These are phyloP conservation scores for Ambrosia artemisiifolia DNA, from an alignment of 129 eudicot genomes.

Conservation along the genomic window DNA sequence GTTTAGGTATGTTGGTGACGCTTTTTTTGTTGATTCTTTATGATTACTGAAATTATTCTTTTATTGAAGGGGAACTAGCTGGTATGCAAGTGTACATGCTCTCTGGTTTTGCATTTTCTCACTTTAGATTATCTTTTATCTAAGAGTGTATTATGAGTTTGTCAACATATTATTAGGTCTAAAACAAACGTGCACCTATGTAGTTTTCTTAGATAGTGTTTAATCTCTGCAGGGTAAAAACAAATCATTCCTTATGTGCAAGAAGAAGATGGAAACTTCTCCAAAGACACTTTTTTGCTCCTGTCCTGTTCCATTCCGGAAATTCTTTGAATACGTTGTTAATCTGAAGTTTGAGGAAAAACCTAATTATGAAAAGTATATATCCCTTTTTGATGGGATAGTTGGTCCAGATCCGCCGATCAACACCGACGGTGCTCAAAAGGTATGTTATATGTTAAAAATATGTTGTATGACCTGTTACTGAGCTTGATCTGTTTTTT, in stretches of 20 bases:
- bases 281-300: slow-evolving; percentile 71
- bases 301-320: slow-evolving; percentile 74
- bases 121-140: background rate
- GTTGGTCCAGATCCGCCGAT: background rate
- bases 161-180: too few relatives aligned
- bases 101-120: slow-evolving; percentile 86
- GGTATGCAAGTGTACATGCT: slow-evolving; percentile 97
- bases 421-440: background rate
- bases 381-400: background rate
- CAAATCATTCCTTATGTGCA: slow-evolving; percentile 82
- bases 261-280: slow-evolving; percentile 92
- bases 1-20: slow-evolving; percentile 48
- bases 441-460: background rate
- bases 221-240: slow-evolving; percentile 59
- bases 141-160: background rate
- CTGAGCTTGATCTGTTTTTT: too few relatives aligned
- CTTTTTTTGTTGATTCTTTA: background rate
- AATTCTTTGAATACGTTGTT: slow-evolving; percentile 70
- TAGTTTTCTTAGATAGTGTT: slow-evolving; percentile 18
- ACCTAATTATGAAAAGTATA: slow-evolving; percentile 66
- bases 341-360: slow-evolving; percentile 83
- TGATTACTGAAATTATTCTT: background rate
- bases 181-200: background rate
- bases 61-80: slow-evolving; percentile 70
- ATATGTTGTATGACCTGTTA: background rate